Evolutionary conservation across 805 yeast species (phyloP), one percentile per base, ranked within the genome.

Genomic region (Suhomyces sp.): DNA sequence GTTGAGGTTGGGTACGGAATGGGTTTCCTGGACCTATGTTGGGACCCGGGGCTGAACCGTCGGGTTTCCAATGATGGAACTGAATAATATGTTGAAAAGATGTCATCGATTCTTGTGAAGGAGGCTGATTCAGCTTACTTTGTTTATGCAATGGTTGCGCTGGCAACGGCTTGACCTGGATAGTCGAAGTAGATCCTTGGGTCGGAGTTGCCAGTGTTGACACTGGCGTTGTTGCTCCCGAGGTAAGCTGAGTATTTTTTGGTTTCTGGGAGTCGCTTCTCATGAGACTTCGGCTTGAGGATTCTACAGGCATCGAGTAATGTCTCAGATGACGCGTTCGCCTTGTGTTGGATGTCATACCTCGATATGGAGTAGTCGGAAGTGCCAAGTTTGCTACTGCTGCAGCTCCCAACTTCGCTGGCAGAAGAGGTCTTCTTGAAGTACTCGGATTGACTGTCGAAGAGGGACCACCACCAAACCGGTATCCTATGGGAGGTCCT

Each of bases 391-490:
- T 59, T 14, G 86, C 82, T 1, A 82, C 84, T 1, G 88, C 87
- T 15, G 72, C 74, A 1, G 88, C 88, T 1, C 90, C 90, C 8
- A 81, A 70, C 46, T 77, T 79, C 1, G 87, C 83, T 0, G 88
- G 88, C 2, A 86, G 79, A 19, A 72, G 55, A 12, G 81, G 76
- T 41, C 81, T 56, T 41, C 60, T 40, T 6, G 40, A 16, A 6
- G 36, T 11, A 17, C 17, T 10, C 11, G 25, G 34, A 29, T 32
- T 25, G 37, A 39, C 24, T 18, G 39, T 27, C 6, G 44, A 23
- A 6, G 44, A 22, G 10, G 51, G 31, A n/a, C 55, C 47, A 24
- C 61, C 54, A n/a, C 70, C 69, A 47, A 63, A 68, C 25, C 60
- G 46, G 43, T 49, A 65, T 33, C 56, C 60, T 16, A 56, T 39